Evolutionary conservation across 2,329 filamentous ascomycete species (phyloP).

Genomic region (Pestalotiopsis fici): DNA sequence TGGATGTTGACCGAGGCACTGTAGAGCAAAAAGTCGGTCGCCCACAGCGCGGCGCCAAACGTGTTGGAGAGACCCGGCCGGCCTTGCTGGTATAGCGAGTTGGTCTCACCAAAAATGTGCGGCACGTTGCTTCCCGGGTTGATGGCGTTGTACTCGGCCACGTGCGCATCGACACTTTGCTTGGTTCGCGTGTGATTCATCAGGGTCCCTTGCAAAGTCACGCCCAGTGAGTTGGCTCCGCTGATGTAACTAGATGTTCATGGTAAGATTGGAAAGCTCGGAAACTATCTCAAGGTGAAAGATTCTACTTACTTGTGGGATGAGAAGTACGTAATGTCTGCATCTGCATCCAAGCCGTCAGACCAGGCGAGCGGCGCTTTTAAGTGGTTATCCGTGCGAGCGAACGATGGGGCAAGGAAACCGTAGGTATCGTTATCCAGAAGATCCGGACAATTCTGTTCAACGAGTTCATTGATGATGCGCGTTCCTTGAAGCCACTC

Average conservation of each 20-base stretch:
- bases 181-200: constrained; percentile 63
- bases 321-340: constrained; percentile 53
- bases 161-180: constrained; percentile 47
- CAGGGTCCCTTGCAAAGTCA: constrained; percentile 62
- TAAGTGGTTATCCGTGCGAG: constrained; percentile 50
- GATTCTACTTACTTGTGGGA: constrained; percentile 55
- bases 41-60: constrained; percentile 68
- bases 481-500: constrained; percentile 60
- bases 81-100: constrained; percentile 64
- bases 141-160: constrained; percentile 46
- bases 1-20: constrained; percentile 55
- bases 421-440: constrained; percentile 40
- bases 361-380: constrained; percentile 51
- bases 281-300: neutral
- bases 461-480: constrained; percentile 46
- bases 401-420: constrained; percentile 61
- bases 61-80: constrained; percentile 62
- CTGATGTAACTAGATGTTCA: constrained; percentile 56
- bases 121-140: constrained; percentile 38
- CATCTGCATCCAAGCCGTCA: constrained; percentile 51
- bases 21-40: constrained; percentile 62
- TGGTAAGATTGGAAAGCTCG: neutral
- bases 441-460: constrained; percentile 51
- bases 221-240: constrained; percentile 57
- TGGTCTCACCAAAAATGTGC: constrained; percentile 62